Evolutionary conservation across 2,329 filamentous ascomycete genomes (phyloP), one percentile per base, ranked within the genome.

Genomic region (Botryotinia calthae): DNA sequence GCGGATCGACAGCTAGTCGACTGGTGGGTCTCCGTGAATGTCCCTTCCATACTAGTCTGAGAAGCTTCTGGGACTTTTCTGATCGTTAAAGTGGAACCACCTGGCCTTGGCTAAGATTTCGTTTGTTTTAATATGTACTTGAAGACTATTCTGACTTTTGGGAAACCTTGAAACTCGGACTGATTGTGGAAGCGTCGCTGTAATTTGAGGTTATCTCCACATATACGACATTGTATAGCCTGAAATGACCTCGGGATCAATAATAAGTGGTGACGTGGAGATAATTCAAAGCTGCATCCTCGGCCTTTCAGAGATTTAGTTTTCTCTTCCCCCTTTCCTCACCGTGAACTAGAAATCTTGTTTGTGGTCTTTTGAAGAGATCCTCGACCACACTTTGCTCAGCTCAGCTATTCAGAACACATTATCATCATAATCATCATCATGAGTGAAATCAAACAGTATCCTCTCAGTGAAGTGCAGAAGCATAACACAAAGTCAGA

Each of bases 401-500:
- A 54, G 12, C 18, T 34, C 9, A 42, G 20, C 16, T n/a, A 37
- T 28, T 56, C n/a, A 18, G 5, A 56, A 28, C 51, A 56, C 16
- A 42, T 40, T 22, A 40, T 18, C 46, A 48, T 34, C 34, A 34
- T 34, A 34, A 7, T n/a, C 42, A 64, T 64, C 61, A 72, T 67
- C 62, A 73, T 73, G 72, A 63, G 66, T 28, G 67, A 71, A 70
- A 61, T n/a, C 59, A 66, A 73, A 54, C 61, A 71, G 18, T 16
- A 73, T 61, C 61, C 76, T 81, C 64, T 75, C 79, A 44, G 82
- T 72, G 82, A 86, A 63, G 82, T 90, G 42, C 84, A 85, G 14
- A 80, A 80, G 44, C 88, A 90, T 78, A 87, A 84, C 64, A 83
- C 76, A 9, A 80, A 80, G 20, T 79, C 82, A 18, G 85, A 89